Conservation (phyloP, 2,329 filamentous ascomycete species). For the Neofusicoccum kwambonambiense region DNA sequence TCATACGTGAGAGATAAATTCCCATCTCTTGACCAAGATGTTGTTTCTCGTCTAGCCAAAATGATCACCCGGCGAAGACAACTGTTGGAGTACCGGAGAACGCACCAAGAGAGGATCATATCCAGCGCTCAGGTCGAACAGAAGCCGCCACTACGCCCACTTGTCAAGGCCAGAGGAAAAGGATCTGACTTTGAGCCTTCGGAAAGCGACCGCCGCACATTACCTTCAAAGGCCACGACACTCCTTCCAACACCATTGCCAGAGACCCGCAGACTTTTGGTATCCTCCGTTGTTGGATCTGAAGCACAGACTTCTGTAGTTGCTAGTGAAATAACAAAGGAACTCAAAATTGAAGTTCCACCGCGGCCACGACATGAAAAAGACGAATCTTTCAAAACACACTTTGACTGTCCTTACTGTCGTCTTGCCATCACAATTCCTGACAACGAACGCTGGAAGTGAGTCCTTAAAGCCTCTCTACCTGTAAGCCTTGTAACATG, state of each 20-base stretch:
- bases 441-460: background rate
- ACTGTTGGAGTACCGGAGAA: conserved; percentile 17
- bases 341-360: background rate
- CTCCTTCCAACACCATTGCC: background rate
- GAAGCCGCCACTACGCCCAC: background rate
- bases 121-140: background rate
- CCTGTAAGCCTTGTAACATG: background rate
- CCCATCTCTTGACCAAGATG: background rate
- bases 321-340: background rate
- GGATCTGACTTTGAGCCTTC: background rate
- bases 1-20: conserved; percentile 17
- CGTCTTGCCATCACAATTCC: background rate
- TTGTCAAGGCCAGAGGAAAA: background rate
- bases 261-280: background rate
- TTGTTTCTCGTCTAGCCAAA: conserved; percentile 19
- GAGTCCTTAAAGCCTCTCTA: background rate
- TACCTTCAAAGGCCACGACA: background rate
- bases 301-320: background rate
- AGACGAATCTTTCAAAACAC: background rate
- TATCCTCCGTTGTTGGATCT: background rate
- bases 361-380: background rate
- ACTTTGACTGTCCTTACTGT: conserved; percentile 18
- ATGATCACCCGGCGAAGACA: conserved; percentile 20
- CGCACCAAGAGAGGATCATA: conserved; percentile 2
- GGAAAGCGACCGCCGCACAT: background rate